These are phyloP conservation scores for Lunasporangiospora selenospora DNA, from an alignment of 192 early-diverging fungal species.

Conservation along the genomic window DNA sequence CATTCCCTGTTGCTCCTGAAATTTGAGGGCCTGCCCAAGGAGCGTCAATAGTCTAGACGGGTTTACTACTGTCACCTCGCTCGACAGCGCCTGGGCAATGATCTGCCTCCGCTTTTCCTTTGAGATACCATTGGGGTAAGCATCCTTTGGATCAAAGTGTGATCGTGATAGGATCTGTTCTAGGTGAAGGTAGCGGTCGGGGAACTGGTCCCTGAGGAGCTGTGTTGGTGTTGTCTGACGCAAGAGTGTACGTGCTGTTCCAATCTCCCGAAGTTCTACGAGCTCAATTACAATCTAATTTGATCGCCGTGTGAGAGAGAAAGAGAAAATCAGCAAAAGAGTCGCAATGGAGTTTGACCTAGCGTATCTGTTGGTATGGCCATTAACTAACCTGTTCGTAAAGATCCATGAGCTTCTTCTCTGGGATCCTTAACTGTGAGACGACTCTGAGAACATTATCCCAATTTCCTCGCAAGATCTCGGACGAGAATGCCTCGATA, in stretches of 20 bases:
- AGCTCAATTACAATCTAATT: constrained; percentile 85
- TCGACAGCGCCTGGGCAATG: constrained; percentile 74
- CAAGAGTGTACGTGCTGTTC: constrained; percentile 83
- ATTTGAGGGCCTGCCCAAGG: constrained; percentile 87
- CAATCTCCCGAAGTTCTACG: constrained; percentile 82
- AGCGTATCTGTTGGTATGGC: too few relatives aligned
- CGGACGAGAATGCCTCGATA: constrained; percentile 69
- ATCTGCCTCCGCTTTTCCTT: constrained; percentile 76
- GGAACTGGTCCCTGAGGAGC: constrained; percentile 70
- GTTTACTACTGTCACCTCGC: constrained; percentile 75
- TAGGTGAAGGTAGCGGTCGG: constrained; percentile 84
- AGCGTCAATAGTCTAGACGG: constrained; percentile 84
- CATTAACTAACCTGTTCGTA: constrained; percentile 79
- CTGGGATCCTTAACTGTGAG: constrained; percentile 69
- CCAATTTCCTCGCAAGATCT: constrained; percentile 87
- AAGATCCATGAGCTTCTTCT: constrained; percentile 77
- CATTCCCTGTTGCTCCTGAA: constrained; percentile 84
- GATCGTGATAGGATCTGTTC: constrained; percentile 79
- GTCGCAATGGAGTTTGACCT: too few relatives aligned
- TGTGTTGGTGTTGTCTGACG: constrained; percentile 94
- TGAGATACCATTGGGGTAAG: constrained; percentile 65
- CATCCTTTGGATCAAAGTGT: constrained; percentile 76
- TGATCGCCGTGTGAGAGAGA: neutral
- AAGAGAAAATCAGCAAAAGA: too few relatives aligned
- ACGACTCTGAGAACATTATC: constrained; percentile 82